Evolutionary conservation across 1,284 basidiomycete species (phyloP).

Genomic region (Cryptococcus sp.): DNA sequence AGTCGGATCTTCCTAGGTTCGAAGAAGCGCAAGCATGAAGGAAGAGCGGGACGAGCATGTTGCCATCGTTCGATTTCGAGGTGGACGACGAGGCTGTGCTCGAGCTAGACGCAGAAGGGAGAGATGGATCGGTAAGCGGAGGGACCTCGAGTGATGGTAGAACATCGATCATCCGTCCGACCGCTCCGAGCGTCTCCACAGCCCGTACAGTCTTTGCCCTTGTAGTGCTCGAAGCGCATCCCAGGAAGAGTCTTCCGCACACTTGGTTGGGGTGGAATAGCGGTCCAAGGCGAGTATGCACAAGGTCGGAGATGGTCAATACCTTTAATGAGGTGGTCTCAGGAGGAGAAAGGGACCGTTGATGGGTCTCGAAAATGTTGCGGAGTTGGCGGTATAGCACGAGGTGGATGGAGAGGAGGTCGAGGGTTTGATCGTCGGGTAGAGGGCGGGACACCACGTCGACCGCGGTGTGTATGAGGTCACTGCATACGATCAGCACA

Average conservation of each 20-base stretch:
- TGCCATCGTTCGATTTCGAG: conserved; percentile 2
- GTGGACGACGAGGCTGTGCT: too few species aligned
- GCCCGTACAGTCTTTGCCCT: conserved; percentile 26
- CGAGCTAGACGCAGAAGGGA: too few species aligned
- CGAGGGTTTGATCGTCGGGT: conserved; percentile 15
- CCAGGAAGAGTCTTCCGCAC: too few species aligned
- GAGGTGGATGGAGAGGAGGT: conserved; percentile 20
- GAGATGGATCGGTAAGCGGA: conserved; percentile 1
- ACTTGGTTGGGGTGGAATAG: conserved; percentile 6
- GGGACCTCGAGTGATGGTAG: too few species aligned
- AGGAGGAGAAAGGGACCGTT: not conserved
- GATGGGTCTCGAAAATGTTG: not conserved
- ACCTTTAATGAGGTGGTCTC: too few species aligned
- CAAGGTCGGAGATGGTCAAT: conserved; percentile 14
- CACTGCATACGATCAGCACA: conserved; percentile 3
- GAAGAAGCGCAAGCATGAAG: conserved; percentile 7
- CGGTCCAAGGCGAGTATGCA: conserved; percentile 13
- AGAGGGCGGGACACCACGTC: conserved; percentile 9
- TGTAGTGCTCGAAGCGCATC: too few species aligned
- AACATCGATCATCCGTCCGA: conserved; percentile 1
- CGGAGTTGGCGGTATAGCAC: conserved; percentile 25
- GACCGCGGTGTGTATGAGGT: conserved; percentile 5
- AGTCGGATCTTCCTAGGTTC: conserved; percentile 12
- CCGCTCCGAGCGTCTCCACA: conserved; percentile 18
- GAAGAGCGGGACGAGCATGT: conserved; percentile 29